Percentiles rank a stretch among this genome's conserved stretches.
phyloP scores from a whole-genome alignment of 2,329 filamentous ascomycete species.

The Penicillium sp. region DNA sequence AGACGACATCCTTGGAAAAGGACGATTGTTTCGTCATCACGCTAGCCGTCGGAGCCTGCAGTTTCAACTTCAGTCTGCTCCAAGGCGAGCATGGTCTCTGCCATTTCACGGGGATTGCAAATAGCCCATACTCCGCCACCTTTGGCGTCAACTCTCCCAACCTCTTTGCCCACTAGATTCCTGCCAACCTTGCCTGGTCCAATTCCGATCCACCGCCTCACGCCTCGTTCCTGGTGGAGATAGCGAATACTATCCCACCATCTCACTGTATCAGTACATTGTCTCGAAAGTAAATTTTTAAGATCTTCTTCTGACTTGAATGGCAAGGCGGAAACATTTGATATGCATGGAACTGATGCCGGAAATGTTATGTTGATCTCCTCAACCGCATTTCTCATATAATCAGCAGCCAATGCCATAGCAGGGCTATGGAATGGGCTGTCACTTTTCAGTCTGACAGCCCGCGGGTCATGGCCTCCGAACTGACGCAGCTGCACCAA shows the following conservation, averaged over 20 bases:
- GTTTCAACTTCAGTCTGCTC: slow-evolving; percentile 58
- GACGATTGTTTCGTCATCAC: neutral
- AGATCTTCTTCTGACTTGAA: slow-evolving; percentile 72
- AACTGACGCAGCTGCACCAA: slow-evolving; percentile 85
- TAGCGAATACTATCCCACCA: slow-evolving; percentile 96
- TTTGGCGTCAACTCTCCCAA: slow-evolving; percentile 77
- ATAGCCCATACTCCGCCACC: slow-evolving; percentile 93
- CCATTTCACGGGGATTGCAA: slow-evolving; percentile 73
- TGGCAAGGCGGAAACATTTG: slow-evolving; percentile 79
- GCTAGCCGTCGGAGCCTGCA: neutral
- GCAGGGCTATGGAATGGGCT: slow-evolving; percentile 89
- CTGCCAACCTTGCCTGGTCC: slow-evolving; percentile 91
- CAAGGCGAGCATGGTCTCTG: slow-evolving; percentile 64
- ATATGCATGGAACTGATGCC: slow-evolving; percentile 72
- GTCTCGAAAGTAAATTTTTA: slow-evolving; percentile 73
- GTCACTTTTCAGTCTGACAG: slow-evolving; percentile 81
- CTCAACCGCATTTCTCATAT: slow-evolving; percentile 69
- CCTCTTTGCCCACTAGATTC: slow-evolving; percentile 92
- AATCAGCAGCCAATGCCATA: slow-evolving; percentile 78
- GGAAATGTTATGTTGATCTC: slow-evolving; percentile 69
- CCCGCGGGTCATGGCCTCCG: slow-evolving; percentile 83
- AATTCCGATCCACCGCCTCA: slow-evolving; percentile 84
- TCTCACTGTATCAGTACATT: slow-evolving; percentile 85
- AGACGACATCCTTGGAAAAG: neutral
- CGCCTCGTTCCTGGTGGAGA: slow-evolving; percentile 76